Evolutionary conservation across 1,284 basidiomycete genomes (phyloP).

Genomic region (Pseudozyma hubeiensis): DNA sequence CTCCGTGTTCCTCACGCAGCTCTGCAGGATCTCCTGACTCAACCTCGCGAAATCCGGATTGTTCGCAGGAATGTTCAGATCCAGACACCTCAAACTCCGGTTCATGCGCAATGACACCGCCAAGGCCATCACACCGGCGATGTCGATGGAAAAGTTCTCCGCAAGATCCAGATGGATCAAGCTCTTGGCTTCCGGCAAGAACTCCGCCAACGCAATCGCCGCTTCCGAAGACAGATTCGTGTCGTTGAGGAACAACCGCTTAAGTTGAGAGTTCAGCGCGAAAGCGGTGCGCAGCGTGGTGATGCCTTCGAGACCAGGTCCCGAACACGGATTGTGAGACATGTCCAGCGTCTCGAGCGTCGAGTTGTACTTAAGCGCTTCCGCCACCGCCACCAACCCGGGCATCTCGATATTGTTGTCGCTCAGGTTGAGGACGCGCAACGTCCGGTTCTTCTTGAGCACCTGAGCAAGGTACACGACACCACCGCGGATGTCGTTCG

Average conservation of each 20-base stretch:
- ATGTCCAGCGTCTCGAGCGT: conserved; percentile 93
- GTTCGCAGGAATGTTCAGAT: conserved; percentile 87
- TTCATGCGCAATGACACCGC: conserved; percentile 85
- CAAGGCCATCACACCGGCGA: conserved; percentile 92
- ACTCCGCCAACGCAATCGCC: conserved; percentile 94
- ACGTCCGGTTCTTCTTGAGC: conserved; percentile 91
- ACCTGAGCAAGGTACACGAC: conserved; percentile 93
- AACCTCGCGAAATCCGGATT: conserved; percentile 83
- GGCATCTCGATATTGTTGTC: conserved; percentile 91
- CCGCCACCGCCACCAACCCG: conserved; percentile 84
- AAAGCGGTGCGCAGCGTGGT: conserved; percentile 79
- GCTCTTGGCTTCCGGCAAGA: conserved; percentile 87
- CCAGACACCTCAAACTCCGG: conserved; percentile 86
- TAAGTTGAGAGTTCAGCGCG: conserved; percentile 89
- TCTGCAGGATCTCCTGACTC: conserved; percentile 74
- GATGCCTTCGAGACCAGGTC: conserved; percentile 81
- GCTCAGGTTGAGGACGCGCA: conserved; percentile 91
- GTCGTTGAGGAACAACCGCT: conserved; percentile 88
- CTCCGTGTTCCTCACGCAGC: conserved; percentile 77
- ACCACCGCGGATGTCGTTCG: conserved; percentile 85
- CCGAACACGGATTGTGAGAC: conserved; percentile 91
- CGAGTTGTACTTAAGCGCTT: conserved; percentile 94
- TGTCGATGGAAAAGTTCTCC: conserved; percentile 74
- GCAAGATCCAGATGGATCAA: conserved; percentile 80
- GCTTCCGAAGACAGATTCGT: conserved; percentile 85